Evolutionary conservation across 345 rosid species (phyloP).

Genomic region (Hibiscus trionum): DNA sequence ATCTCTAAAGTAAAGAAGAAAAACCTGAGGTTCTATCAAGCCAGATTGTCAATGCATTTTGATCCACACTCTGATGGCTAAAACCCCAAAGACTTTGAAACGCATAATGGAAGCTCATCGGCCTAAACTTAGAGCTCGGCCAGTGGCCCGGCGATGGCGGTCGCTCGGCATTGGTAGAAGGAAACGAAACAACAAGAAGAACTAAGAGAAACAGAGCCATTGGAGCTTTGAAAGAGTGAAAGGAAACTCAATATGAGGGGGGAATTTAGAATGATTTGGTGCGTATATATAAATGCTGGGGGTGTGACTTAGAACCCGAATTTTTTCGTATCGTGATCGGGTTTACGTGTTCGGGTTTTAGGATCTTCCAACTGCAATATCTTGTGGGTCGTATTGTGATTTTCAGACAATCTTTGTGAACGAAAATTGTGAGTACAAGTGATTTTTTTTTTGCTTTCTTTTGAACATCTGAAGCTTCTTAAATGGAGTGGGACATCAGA

Average conservation of each 20-base stretch:
- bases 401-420: slow-evolving; percentile 11
- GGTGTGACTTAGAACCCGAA: neutral
- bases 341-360: too few species aligned
- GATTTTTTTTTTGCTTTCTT: neutral
- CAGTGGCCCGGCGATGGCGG: slow-evolving; percentile 91
- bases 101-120: slow-evolving; percentile 58
- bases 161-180: slow-evolving; percentile 48
- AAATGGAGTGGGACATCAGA: slow-evolving; percentile 18
- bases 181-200: slow-evolving; percentile 29
- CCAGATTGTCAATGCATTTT: slow-evolving; percentile 69
- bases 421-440: slow-evolving; percentile 8
- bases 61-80: slow-evolving; percentile 62
- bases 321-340: too few species aligned
- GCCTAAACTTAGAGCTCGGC: slow-evolving; percentile 75
- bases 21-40: slow-evolving; percentile 77
- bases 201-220: slow-evolving; percentile 31
- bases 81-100: slow-evolving; percentile 88
- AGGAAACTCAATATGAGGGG: slow-evolving; percentile 15
- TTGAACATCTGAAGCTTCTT: slow-evolving; percentile 11
- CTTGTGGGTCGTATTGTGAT: neutral
- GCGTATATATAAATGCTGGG: slow-evolving; percentile 36
- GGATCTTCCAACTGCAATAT: neutral
- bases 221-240: neutral
- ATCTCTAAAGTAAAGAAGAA: neutral
- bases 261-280: slow-evolving; percentile 20